phyloP scores from a whole-genome alignment of 352 stramenopile genomes.

The Pythium apleroticum region DNA sequence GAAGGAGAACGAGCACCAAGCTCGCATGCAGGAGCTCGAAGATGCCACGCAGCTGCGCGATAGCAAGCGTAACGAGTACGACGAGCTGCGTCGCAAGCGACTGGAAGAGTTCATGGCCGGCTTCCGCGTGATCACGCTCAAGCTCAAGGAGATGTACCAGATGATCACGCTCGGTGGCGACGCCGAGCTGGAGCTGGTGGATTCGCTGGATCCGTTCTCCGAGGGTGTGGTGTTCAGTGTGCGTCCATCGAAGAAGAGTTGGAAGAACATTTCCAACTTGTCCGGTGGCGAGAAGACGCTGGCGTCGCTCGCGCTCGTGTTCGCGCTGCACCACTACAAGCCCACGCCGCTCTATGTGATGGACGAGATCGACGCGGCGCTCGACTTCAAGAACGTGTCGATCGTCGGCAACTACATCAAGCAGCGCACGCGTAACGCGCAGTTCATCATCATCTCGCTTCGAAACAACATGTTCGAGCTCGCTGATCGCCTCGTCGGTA shows the following conservation, averaged over 20 bases:
- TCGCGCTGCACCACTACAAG: constrained; percentile 99
- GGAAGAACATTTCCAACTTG: constrained; percentile 99
- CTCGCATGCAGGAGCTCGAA: constrained; percentile 94
- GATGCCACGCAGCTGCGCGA: constrained; percentile 92
- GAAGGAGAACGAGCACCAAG: constrained; percentile 96
- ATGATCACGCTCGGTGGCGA: constrained; percentile 97
- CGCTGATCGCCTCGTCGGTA: constrained; percentile 97
- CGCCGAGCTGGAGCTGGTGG: constrained; percentile 98
- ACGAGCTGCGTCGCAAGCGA: constrained; percentile 95
- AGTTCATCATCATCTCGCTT: constrained; percentile 99
- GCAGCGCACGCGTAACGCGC: constrained; percentile 98
- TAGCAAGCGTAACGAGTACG: constrained; percentile 91
- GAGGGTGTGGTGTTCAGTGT: constrained; percentile 99
- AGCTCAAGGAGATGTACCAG: constrained; percentile 99
- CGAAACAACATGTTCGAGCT: constrained; percentile 99
- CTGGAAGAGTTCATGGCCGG: constrained; percentile 99
- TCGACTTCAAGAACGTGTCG: constrained; percentile 99
- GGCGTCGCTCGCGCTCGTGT: constrained; percentile 98
- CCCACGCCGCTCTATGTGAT: constrained; percentile 99
- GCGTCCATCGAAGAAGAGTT: constrained; percentile 99
- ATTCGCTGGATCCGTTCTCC: constrained; percentile 99
- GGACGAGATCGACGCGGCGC: constrained; percentile 93
- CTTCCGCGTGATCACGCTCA: constrained; percentile 98
- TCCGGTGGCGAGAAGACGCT: constrained; percentile 99
- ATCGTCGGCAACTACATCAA: constrained; percentile 99